Evolutionary conservation across 164 flowering plant genomes (phyloP), one percentile per base, ranked within the genome.

Genomic region (Kalanchoe fedtschenkoi): DNA sequence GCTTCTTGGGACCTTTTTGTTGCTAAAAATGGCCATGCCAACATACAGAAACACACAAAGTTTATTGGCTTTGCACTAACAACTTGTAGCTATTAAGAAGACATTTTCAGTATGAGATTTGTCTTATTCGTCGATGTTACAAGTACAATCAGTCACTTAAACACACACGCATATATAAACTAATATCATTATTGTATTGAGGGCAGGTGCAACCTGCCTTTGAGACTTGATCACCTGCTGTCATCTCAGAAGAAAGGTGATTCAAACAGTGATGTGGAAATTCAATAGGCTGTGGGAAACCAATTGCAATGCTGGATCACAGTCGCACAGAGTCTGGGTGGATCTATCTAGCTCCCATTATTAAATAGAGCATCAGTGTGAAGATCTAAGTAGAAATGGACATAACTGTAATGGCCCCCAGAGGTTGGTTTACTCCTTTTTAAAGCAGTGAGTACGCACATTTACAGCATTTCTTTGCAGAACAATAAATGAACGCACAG

Each of bases 351-450:
- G n/a, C n/a, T 46, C 24, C 28, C 29, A 47, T 47, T 47, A 47
- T 47, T 47, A 21, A 47, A 47, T 47, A 5, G 53, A 47, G 54
- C 54, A 47, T 47, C 54, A 47, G 54, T 21, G 29, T 47, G 29
- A 22, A 47, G 54, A 47, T 47, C 54, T 22, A 47, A 47, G 54
- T 47, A 47, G 54, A 28, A 28, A 47, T 47, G 13, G 29, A 22
- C 28, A 22, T 47, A 22, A 47, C 54, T 47, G 24, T 47, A 47
- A 19, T 47, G 54, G 28, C 54, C 54, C 54, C 24, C 54, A 47
- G 28, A 47, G 54, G 54, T 47, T 47, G 54, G 54, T 47, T 47
- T 47, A 47, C 29, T n/a, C n/a, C n/a, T n/a, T n/a, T n/a, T n/a
- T n/a, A n/a, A n/a, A n/a, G n/a, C n/a, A n/a, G n/a, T n/a, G n/a